Percentiles rank a stretch among this genome's conserved stretches.
Conservation (phyloP, 2,329 filamentous ascomycete genomes). For the Apiospora hydei region DNA sequence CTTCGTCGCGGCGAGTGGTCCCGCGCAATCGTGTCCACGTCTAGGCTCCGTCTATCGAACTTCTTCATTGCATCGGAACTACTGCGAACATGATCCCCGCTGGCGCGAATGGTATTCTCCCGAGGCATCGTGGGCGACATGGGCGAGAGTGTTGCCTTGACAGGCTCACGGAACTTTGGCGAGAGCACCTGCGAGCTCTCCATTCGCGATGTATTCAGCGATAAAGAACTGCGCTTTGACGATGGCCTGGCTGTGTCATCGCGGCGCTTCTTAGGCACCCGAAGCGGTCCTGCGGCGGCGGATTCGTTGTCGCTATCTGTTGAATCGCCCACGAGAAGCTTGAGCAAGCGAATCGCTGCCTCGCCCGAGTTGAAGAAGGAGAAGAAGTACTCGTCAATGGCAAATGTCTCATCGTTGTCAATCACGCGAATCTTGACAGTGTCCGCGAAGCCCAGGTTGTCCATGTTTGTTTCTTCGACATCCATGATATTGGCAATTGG, state of each 20-base stretch:
- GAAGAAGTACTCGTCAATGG: slow-evolving; percentile 98
- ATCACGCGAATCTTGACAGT: slow-evolving; percentile 94
- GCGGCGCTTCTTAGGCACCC: slow-evolving; percentile 21
- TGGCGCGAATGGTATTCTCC: slow-evolving; percentile 61
- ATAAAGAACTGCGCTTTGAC: slow-evolving; percentile 31
- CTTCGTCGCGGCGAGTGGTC: slow-evolving; percentile 62
- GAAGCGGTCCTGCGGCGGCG: slow-evolving; percentile 30
- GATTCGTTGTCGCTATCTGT: slow-evolving; percentile 52
- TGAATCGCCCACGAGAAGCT: slow-evolving; percentile 73
- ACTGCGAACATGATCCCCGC: slow-evolving; percentile 58
- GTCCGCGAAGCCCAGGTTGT: slow-evolving; percentile 86
- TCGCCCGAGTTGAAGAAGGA: slow-evolving; percentile 90
- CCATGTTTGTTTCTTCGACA: slow-evolving; percentile 79
- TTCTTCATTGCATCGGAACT: slow-evolving; percentile 62
- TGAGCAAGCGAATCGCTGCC: slow-evolving; percentile 82
- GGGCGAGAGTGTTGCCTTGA: slow-evolving; percentile 68
- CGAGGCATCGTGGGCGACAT: slow-evolving; percentile 52
- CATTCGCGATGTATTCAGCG: slow-evolving; percentile 22
- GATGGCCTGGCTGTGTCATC: neutral
- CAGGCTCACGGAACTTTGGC: slow-evolving; percentile 59
- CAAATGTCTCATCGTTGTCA: slow-evolving; percentile 92
- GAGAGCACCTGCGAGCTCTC: slow-evolving; percentile 41
- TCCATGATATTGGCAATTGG: slow-evolving; percentile 90
- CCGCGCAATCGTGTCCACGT: slow-evolving; percentile 53
- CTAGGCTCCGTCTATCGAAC: slow-evolving; percentile 58